Evolutionary conservation across 352 stramenopile species (phyloP).

Genomic region (Globisporangium splendens): DNA sequence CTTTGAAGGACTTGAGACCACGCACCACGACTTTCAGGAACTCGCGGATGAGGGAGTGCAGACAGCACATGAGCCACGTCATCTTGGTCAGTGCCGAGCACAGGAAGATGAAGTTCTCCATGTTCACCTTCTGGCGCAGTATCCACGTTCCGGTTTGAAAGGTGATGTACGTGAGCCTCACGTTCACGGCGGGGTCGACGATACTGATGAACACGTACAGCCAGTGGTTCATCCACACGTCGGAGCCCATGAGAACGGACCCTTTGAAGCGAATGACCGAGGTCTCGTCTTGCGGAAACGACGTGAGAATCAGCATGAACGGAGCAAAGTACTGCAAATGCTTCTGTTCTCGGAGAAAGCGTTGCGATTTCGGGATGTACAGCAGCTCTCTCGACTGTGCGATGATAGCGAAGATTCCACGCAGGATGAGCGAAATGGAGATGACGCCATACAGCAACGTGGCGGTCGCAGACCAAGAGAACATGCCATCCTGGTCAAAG

Average conservation of each 20-base stretch:
- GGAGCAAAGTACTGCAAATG: conserved; percentile 37
- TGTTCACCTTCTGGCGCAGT: conserved; percentile 38
- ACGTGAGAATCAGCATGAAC: conserved; percentile 37
- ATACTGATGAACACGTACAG: conserved; percentile 57
- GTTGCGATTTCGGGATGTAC: conserved; percentile 36
- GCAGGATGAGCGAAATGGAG: conserved; percentile 39
- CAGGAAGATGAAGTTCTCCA: conserved; percentile 57
- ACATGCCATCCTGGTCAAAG: too few species aligned
- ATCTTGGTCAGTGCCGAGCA: conserved; percentile 42
- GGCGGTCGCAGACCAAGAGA: too few species aligned
- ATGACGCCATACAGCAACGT: conserved; percentile 39
- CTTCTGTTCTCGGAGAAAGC: conserved; percentile 22
- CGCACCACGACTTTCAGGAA: conserved; percentile 32
- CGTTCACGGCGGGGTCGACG: conserved; percentile 37
- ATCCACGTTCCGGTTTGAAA: conserved; percentile 52
- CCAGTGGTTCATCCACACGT: conserved; percentile 72
- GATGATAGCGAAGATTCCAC: conserved; percentile 35
- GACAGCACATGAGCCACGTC: conserved; percentile 62
- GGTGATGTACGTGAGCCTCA: conserved; percentile 44
- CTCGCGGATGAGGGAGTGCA: conserved; percentile 30
- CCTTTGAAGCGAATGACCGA: conserved; percentile 46
- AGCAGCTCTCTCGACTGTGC: conserved; percentile 25
- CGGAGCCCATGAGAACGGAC: conserved; percentile 41
- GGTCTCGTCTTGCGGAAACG: conserved; percentile 26
- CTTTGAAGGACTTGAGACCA: conserved; percentile 85